Evolutionary conservation across 345 rosid genomes (phyloP), one percentile per base, ranked within the genome.

Genomic region (Boechera stricta): DNA sequence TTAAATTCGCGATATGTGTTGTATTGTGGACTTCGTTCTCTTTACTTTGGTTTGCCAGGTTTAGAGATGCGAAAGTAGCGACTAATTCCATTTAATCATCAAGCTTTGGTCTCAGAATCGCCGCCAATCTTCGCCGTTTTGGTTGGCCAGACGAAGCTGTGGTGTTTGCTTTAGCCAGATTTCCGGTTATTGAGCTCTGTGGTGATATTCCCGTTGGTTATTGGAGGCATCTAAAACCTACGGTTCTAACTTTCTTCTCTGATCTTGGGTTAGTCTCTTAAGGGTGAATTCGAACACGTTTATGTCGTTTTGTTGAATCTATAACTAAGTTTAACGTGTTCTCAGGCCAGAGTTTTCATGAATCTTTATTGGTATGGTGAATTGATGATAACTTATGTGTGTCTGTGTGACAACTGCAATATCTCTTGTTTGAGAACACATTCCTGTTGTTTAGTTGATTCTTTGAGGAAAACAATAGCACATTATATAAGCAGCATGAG

Each of bases 141-240:
- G 97, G 98, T 29, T 94, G 90, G 93, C 90, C 88, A 0, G 97
- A 92, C 49, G 90, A 90, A 75, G 88, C 91, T 48, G 95, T 90
- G 32, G 98, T 91, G 26, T 91, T 94, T 79, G 85, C 97, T 48
- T 91, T 94, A 16, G 95, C 98, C 29, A 94, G 95, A 12, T 92
- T 92, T 65, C 98, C 97, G 1, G 81, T 94, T 63, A 75, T 94
- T 55, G 98, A 94, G 82, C 98, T 94, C 52, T 95, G 97, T 39
- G 95, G 98, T 64, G 98, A 97, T 47, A 92, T 90, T 35, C 98
- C 97, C 4, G 97, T 94, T 49, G 98, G 98, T 66, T 91, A 94
- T 71, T 94, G 98, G 98, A 83, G 92, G 96, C 93, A 89, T 58
- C 95, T 94, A 11, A 86, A 85, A 39, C 98, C 97, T 12, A 24